phyloP scores from a whole-genome alignment of 208 protist species.

The Plasmodiophora brassicae region DNA sequence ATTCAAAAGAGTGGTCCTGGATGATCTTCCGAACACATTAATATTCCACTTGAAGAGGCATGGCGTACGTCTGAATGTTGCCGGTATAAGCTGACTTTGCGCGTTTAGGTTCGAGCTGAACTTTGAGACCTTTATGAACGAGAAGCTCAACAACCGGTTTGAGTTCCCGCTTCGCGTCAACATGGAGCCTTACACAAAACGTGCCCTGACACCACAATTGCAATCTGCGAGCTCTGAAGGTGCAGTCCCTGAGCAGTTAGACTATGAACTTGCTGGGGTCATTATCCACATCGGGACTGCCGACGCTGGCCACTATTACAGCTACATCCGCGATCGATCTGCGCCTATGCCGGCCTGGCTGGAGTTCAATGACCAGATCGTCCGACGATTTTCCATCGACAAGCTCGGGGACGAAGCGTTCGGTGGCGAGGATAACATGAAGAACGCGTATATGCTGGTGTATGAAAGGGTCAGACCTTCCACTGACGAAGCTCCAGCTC shows the following conservation, averaged over 20 bases:
- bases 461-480: not conserved
- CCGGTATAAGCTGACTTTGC: not conserved
- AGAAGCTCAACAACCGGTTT: constrained; percentile 28
- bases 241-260: not conserved
- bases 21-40: constrained; percentile 23
- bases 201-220: not conserved
- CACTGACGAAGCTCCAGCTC: not conserved
- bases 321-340: constrained; percentile 34
- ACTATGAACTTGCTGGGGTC: constrained; percentile 41
- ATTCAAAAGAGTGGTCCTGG: constrained; percentile 32
- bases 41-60: constrained; percentile 38
- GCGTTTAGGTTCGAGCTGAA: constrained; percentile 29
- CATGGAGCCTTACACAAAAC: constrained; percentile 41
- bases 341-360: not conserved
- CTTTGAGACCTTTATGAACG: constrained; percentile 32
- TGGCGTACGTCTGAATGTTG: not conserved
- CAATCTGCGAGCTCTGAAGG: not conserved
- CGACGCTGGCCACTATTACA: constrained; percentile 44
- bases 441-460: constrained; percentile 37
- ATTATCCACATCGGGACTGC: constrained; percentile 40
- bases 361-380: constrained; percentile 36
- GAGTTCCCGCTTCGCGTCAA: constrained; percentile 30
- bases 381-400: constrained; percentile 14
- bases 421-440: constrained; percentile 24
- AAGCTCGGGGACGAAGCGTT: constrained; percentile 15